Base-by-base conservation (phyloP, 2,329 filamentous ascomycete genomes). In the Malbranchea cinnamomea region DNA sequence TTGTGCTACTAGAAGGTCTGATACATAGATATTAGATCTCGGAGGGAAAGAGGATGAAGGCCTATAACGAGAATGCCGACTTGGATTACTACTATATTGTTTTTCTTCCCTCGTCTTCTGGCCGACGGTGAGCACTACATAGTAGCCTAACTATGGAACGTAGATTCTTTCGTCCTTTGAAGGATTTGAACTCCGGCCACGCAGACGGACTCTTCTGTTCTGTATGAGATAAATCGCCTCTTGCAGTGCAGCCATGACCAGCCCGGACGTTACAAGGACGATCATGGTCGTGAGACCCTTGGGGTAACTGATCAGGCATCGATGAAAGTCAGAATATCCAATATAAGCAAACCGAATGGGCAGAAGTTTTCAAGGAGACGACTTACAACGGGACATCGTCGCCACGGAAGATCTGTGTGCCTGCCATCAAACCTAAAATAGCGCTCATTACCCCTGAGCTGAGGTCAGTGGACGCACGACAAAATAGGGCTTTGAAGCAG, bases 391-490 rank as follows among this genome's bases (percentile, higher is more conserved):
- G 57, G 11, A 50, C 42, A 38, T 65, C 59, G 7, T 49, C 41
- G 1, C 42, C 52, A 13, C 54, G 53, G 31, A 65, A 67, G 21
- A 65, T 65, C 37, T 65, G 63, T 6, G 62, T 59, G 0, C 64
- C 63, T 0, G 57, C 59, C 62, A 67, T 65, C 31, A 67, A 36
- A 0, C 64, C 63, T 8, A 47, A 54, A 5, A 63, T 66, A 3
- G 63, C 61, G n/a, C 49, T 56, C 62, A 67, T 66, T 2, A 67
- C 63, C 53, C 52, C 56, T 58, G 60, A 54, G 1, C 37, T 48
- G 20, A 0, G 33, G 32, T 8, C 3, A 4, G 8, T 24, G n/a
- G 10, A 7, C 7, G 6, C 6, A 12, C 11, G 7, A 4, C 28
- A 2, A 8, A 9, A 18, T 15, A 11, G 13, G 17, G 6, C 2